A percentile compares a stretch with the other conserved stretches of the same genome.
Evolutionary conservation across 177 flowering plant genomes (phyloP).

Genomic region (Vitis hybrid): DNA sequence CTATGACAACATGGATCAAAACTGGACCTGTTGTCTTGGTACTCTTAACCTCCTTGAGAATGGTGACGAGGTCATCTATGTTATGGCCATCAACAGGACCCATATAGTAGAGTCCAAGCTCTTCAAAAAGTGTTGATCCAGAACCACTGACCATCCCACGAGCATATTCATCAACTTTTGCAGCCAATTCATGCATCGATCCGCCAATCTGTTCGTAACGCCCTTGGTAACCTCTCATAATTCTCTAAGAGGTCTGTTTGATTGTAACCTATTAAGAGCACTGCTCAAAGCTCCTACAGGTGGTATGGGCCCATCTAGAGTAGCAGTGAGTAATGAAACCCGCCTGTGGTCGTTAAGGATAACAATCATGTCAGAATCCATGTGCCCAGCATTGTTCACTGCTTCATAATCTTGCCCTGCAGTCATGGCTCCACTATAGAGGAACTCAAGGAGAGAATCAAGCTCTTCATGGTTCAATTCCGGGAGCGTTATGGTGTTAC

Average conservation of each 20-base stretch:
- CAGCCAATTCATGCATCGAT: slow-evolving; percentile 83
- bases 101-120: slow-evolving; percentile 92
- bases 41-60: slow-evolving; percentile 86
- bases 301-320: slow-evolving; percentile 81
- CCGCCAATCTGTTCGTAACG: slow-evolving; percentile 88
- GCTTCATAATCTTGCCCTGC: slow-evolving; percentile 99
- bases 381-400: slow-evolving; percentile 95
- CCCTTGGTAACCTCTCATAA: slow-evolving; percentile 96
- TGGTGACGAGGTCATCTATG: slow-evolving; percentile 80
- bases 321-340: slow-evolving; percentile 94
- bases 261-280: slow-evolving; percentile 88
- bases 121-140: slow-evolving; percentile 91
- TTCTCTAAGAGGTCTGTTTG: slow-evolving; percentile 91
- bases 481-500: slow-evolving; percentile 47
- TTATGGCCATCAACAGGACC: slow-evolving; percentile 98
- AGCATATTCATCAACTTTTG: slow-evolving; percentile 97
- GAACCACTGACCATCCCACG: slow-evolving; percentile 98
- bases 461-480: slow-evolving; percentile 73
- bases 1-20: slow-evolving; percentile 91
- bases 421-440: slow-evolving; percentile 94
- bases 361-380: slow-evolving; percentile 94
- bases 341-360: slow-evolving; percentile 95
- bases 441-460: slow-evolving; percentile 67
- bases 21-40: slow-evolving; percentile 91
- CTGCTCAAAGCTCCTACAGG: slow-evolving; percentile 98